Evolutionary conservation across 108 stramenopile genomes (phyloP), one percentile per base, ranked within the genome.

Genomic region (Epipyxis sp.): DNA sequence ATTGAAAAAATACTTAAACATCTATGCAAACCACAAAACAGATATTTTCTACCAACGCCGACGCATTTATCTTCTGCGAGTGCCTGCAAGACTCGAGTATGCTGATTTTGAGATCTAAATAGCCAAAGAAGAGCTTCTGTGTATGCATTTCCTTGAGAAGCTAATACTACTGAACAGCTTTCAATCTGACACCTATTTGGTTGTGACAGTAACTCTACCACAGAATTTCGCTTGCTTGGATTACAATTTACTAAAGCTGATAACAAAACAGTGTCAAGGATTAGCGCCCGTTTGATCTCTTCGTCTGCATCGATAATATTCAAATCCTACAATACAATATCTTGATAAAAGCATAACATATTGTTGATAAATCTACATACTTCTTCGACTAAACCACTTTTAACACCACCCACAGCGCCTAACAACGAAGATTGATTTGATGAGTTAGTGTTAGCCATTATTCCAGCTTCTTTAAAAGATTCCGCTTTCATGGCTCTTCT

Each of bases 41-140:
- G n/a, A n/a, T n/a, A n/a, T n/a, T n/a, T n/a, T n/a, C n/a, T n/a
- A n/a, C n/a, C 1, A 35, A 13, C 37, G 57, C 6, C 44, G 1
- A 72, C 83, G 37, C 78, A n/a, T 78, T 81, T 77, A 27, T 84
- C 83, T 80, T 84, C 82, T 0, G 81, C 80, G 25, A 82, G 71
- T 16, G 81, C 81, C 25, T 69, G 68, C 74, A 84, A 44, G 30
- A 81, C 81, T 20, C 81, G 69, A 39, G 78, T 43, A 27, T 84
- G 83, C 69, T 74, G 59, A 0, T 81, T 76, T 58, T 79, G 81
- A 25, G 82, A 82, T 13, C 84, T 79, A 78, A 83, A 83, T 13
- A 85, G 84, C 80, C 84, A 85, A 29, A 85, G 79, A 37, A 85
- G 72, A 59, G 84, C 84, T 40, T 85, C 84, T 3, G 80, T 59